These are phyloP conservation scores for Daldinia concentrica DNA, from an alignment of 495 filamentous ascomycete species.

Conservation along the genomic window DNA sequence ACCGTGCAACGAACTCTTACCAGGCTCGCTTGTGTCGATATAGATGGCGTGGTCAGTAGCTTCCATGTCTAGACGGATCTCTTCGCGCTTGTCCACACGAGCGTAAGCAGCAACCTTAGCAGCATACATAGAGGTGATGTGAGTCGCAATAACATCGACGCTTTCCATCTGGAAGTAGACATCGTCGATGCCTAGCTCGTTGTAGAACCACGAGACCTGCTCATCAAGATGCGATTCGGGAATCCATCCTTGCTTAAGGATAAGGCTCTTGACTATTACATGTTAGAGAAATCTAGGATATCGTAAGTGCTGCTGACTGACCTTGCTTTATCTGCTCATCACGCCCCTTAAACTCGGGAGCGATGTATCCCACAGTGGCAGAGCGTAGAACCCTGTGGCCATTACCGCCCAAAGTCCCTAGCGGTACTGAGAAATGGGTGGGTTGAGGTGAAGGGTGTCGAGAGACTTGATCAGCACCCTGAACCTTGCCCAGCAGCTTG, in stretches of 20 bases:
- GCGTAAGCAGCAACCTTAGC: constrained; percentile 96
- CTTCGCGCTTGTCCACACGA: constrained; percentile 89
- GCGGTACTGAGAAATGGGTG: constrained; percentile 84
- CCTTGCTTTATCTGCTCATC: constrained; percentile 90
- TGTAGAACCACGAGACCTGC: constrained; percentile 96
- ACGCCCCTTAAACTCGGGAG: constrained; percentile 94
- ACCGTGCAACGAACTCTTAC: constrained; percentile 75
- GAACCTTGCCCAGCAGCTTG: constrained; percentile 49
- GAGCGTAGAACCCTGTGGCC: constrained; percentile 77
- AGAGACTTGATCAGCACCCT: constrained; percentile 41
- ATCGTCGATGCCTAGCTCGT: constrained; percentile 96
- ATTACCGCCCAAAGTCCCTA: constrained; percentile 61
- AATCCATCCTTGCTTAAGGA: constrained; percentile 73
- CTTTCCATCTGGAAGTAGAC: constrained; percentile 97
- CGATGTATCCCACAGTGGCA: constrained; percentile 93
- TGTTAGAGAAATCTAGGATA: constrained; percentile 34
- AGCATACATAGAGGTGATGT: constrained; percentile 95
- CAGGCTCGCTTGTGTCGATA: constrained; percentile 95
- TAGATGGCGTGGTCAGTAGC: constrained; percentile 95
- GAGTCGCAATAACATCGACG: constrained; percentile 85
- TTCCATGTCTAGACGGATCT: constrained; percentile 96
- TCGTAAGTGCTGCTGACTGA: constrained; percentile 51
- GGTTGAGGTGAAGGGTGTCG: constrained; percentile 87
- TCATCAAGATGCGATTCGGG: constrained; percentile 81
- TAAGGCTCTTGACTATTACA: constrained; percentile 52